Evolutionary conservation across 306 rosid species (phyloP), one percentile per base, ranked within the genome.

Genomic region (Quercus robur): DNA sequence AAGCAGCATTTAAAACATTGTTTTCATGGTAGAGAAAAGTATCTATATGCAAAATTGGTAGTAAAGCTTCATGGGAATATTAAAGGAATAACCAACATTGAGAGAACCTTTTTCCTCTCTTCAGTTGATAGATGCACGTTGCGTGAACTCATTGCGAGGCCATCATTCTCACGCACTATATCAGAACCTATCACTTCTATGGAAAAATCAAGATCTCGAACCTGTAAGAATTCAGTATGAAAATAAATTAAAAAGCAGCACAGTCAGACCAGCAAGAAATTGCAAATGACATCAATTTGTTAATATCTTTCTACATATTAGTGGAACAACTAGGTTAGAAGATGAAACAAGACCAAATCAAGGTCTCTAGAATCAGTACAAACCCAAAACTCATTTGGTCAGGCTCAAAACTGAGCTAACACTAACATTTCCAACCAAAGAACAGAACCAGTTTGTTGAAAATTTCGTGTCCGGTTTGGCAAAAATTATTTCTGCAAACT

Each of bases 111-210:
- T 76, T 84, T 77, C 87, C 98, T 84, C 79, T 93, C 92, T 88
- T 88, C 88, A 20, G 86, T 88, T 66, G 92, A 88, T 80, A 95
- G 97, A 78, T 58, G 86, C 75, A 95, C 99, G 72, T 95, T 95
- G 75, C 99, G 94, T 1, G 98, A 95, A 82, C 99, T 90, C 99
- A 91, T 81, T 75, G 99, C 99, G 10, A 95, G 86, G 71, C 99
- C 99, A 81, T 95, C 97, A 0, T 21, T 63, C 6, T 93, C 97
- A 5, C 98, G 94, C 20, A 80, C 77, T 68, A 93, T 58, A 55
- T 93, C 97, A 33, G 87, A 90, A 58, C 98, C 97, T 12, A 95
- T 81, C 71, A 95, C 85, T 81, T 89, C 77, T 51, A 91, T 74
- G 41, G 90, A 73, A 84, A 95, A 93, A 80, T 95, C 98, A 82